Base-by-base conservation (phyloP, 768 basidiomycete genomes). In the Cystofilobasidium bisporidii region DNA sequence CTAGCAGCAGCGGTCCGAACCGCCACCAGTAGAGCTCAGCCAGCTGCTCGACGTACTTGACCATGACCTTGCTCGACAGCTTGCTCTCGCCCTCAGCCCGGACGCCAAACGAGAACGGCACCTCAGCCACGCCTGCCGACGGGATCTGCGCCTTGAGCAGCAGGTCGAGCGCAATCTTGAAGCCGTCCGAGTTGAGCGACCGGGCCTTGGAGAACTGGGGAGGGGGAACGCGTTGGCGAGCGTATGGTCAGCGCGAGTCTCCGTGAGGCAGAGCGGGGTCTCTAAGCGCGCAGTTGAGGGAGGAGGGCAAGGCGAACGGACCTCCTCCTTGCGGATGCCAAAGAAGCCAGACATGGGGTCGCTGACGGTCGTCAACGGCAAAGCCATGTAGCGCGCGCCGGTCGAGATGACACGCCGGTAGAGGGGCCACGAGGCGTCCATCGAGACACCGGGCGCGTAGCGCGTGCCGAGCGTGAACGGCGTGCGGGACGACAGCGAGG, bases 261-360 rank as follows among this genome's bases (percentile, higher is more conserved):
- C 17, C 18, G 45, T 12, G 2, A 15, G 48, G 40, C 3, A 38
- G 4, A 20, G 1, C 53, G 57, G 4, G 32, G 28, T 12, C n/a
- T n/a, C n/a, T n/a, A n/a, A n/a, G n/a, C n/a, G n/a, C n/a, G n/a
- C n/a, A n/a, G n/a, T n/a, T n/a, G n/a, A n/a, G n/a, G n/a, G n/a
- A n/a, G n/a, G n/a, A n/a, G n/a, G n/a, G n/a, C n/a, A n/a, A n/a
- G n/a, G n/a, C 9, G 24, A 1, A 65, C 73, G 22, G 30, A 73
- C 74, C n/a, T 71, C 70, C 33, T 73, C 72, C 60, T 72, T 73
- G 32, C 62, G 67, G 59, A 75, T 69, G 20, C 65, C 74, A 59
- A 75, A 75, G 70, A 73, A 75, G 36, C 74, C 74, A 2, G 71
- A 70, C 74, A 75, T 75, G 0, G 74, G 74, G 48, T 75, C 74